A percentile compares a stretch with the other conserved stretches of the same genome.
Conservation (phyloP, 2,329 filamentous ascomycete species). For the Ceratocystis huliohia region DNA sequence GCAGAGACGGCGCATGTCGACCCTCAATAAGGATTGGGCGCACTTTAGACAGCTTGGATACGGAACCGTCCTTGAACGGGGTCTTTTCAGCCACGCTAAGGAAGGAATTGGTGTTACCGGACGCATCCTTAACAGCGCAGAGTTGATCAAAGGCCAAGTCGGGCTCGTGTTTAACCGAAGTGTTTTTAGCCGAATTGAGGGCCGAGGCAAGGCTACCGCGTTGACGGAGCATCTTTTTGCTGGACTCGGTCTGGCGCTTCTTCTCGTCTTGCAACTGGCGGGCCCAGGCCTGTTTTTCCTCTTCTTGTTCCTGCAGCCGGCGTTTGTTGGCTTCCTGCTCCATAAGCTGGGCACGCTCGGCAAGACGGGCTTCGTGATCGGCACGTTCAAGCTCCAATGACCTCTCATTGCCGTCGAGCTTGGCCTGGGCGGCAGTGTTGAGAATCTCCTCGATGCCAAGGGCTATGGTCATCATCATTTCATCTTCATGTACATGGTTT, state of each 20-base stretch:
- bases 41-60: slow-evolving; percentile 59
- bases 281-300: slow-evolving; percentile 58
- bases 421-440: slow-evolving; percentile 71
- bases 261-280: slow-evolving; percentile 63
- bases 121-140: slow-evolving; percentile 49
- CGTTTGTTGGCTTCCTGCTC: slow-evolving; percentile 41
- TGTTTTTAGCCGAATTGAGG: slow-evolving; percentile 17
- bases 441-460: slow-evolving; percentile 61
- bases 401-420: slow-evolving; percentile 60
- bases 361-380: slow-evolving; percentile 61
- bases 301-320: slow-evolving; percentile 43
- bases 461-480: slow-evolving; percentile 54
- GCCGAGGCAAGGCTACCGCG: slow-evolving; percentile 24
- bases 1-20: slow-evolving; percentile 48
- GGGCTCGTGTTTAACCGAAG: slow-evolving; percentile 23
- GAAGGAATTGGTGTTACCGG: slow-evolving; percentile 54
- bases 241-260: slow-evolving; percentile 51
- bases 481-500: slow-evolving; percentile 40
- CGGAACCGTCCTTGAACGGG: slow-evolving; percentile 41
- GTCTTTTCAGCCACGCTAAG: slow-evolving; percentile 58
- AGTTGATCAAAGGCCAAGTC: slow-evolving; percentile 53
- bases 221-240: slow-evolving; percentile 43
- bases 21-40: slow-evolving; percentile 49
- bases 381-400: slow-evolving; percentile 83
- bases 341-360: slow-evolving; percentile 45